Evolutionary conservation across 2,329 filamentous ascomycete species (phyloP), one percentile per base, ranked within the genome.

Genomic region (Hymenoscyphus albidus): DNA sequence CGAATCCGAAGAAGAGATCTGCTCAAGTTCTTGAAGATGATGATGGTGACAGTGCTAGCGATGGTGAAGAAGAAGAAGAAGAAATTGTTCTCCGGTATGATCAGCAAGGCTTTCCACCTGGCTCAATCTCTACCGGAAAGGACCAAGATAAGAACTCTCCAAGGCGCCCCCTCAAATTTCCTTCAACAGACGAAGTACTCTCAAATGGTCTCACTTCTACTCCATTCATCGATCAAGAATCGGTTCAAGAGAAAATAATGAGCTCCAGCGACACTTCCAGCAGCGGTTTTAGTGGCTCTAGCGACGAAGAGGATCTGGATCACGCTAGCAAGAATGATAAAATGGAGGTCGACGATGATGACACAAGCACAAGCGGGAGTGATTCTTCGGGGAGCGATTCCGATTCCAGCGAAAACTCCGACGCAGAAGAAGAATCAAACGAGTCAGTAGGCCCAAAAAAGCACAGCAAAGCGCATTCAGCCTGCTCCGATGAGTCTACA

Each of bases 61-160:
- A 69, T 14, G 66, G 66, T 39, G 64, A 57, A 18, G 59, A 58
- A 18, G 59, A 78, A n/a, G 64, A 57, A 18, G 59, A 58, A 38
- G 71, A 74, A 7, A 74, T 80, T 14, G 58, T 76, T 27, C 68
- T 72, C 10, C 67, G 72, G 55, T 77, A 73, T 57, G 72, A 74
- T 59, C 69, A 74, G 31, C 69, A 74, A 64, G 73, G 75, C 9
- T 62, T 76, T 3, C 73, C 74, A 27, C 57, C 69, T 51, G 74
- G 74, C 32, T 74, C 74, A 4, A 75, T 75, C 14, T 58, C 48
- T 10, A 70, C 70, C 31, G 72, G 73, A 22, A 74, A 67, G 65
- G 73, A 74, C 32, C 70, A 68, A 14, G 67, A 69, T 27, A 66
- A 66, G 59, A 67, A 31, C 58, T 70, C 66, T 1, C 62, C 71